Evolutionary conservation across 768 basidiomycete species (phyloP), one percentile per base, ranked within the genome.

Genomic region (Russula olivacea): DNA sequence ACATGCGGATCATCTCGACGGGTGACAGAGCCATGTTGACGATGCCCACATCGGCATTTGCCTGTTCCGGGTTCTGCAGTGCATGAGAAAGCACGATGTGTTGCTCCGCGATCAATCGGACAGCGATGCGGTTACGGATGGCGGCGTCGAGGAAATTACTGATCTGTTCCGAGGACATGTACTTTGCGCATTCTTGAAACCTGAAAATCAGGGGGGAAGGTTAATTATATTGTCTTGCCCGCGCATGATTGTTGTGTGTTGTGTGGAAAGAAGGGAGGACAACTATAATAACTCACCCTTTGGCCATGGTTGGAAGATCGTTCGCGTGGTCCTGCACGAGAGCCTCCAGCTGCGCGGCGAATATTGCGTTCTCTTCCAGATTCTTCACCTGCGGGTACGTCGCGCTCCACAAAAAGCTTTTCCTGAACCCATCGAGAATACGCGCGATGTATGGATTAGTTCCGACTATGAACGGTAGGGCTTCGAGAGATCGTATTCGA

Each of bases 291-390:
- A 72, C 66, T 55, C 66, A 87, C 91, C 93, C 93, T 75, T 92
- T 93, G 3, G 93, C 92, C 82, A 95, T 83, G 15, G 87, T 88
- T 1, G 92, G 92, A 55, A 95, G 91, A 72, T 95, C 93, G 73
- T 94, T 88, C 1, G 88, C 81, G 71, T 95, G 93, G 58, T 80
- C 79, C 63, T 83, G 82, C 4, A 95, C 91, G 21, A 95, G 74
- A 40, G 79, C 77, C 48, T 84, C 82, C n/a, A 95, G 77, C 64
- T 84, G 79, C 55, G 81, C 78, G 0, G 86, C 82, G 68, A 94
- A 93, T 17, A 73, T 71, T 5, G 78, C 77, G 66, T 94, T 95
- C 64, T 91, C 86, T 58, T 83, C 80, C 28, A 91, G 76, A 21
- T 79, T 86, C 34, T 75, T 81, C 58, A 93, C 83, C 1, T 78